Conservation (phyloP, 1,284 basidiomycete genomes). For the Pseudozyma hubeiensis region DNA sequence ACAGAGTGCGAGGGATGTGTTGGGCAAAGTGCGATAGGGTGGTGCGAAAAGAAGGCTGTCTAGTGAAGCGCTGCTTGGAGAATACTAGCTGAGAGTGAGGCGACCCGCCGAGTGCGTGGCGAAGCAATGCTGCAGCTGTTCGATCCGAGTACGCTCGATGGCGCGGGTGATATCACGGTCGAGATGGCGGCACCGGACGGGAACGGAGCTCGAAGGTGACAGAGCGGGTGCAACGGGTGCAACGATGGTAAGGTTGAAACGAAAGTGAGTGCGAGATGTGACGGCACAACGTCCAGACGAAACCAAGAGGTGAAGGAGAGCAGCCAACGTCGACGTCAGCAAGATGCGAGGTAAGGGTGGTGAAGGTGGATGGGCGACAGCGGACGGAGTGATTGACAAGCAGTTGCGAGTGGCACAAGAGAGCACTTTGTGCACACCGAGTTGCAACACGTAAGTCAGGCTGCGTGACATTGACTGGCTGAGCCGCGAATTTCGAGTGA, state of each 20-base stretch:
- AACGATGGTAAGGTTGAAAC: constrained; percentile 11
- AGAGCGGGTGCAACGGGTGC: neutral
- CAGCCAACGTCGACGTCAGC: neutral
- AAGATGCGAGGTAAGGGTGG: neutral
- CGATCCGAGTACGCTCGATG: neutral
- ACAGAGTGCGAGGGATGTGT: no score
- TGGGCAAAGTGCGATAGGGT: no score
- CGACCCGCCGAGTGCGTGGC: neutral
- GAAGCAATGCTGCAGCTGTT: neutral
- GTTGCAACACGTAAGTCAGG: no score
- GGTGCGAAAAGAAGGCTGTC: no score
- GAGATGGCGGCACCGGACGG: neutral
- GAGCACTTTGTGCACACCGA: no score
- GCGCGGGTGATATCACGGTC: neutral
- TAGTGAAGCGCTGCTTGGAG: no score
- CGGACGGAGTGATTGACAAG: no score
- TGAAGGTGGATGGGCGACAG: neutral
- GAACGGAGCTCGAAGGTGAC: neutral
- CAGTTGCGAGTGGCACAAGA: no score
- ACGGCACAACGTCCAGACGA: constrained; percentile 26
- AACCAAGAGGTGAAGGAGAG: constrained; percentile 6
- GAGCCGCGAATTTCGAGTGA: no score
- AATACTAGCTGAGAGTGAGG: no score
- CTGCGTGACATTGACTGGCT: no score
- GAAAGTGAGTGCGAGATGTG: constrained; percentile 12